Evolutionary conservation across 345 rosid species (phyloP).

Genomic region (Murraya koenigii): DNA sequence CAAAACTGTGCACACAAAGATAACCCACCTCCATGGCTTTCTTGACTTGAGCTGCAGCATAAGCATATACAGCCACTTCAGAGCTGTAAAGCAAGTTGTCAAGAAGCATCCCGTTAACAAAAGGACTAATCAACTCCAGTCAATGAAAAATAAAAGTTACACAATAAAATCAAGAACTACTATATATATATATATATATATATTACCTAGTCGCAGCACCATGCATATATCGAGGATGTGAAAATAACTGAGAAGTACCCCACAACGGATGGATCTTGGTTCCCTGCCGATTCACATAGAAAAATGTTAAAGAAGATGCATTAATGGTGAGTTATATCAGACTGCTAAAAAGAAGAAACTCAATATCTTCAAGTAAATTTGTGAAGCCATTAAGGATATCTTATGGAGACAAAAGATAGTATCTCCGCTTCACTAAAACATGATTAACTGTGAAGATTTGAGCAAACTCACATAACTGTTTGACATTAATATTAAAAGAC

Average conservation of each 20-base stretch:
- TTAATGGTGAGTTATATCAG: neutral
- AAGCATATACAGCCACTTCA: slow-evolving; percentile 83
- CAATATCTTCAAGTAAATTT: neutral
- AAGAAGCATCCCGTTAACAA: neutral
- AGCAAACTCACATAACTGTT: neutral
- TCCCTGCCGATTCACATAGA: slow-evolving; percentile 45
- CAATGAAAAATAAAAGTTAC: neutral
- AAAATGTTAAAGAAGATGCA: neutral
- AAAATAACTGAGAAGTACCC: slow-evolving; percentile 96
- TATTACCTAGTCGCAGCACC: slow-evolving; percentile 92
- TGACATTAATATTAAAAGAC: neutral
- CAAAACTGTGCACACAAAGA: neutral
- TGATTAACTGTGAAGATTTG: neutral
- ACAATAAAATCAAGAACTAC: neutral
- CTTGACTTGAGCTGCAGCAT: slow-evolving; percentile 98
- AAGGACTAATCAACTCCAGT: neutral
- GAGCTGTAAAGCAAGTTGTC: slow-evolving; percentile 43
- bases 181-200: neutral
- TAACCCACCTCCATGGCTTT: slow-evolving; percentile 82
- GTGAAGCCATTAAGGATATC: neutral
- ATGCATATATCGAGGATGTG: slow-evolving; percentile 98
- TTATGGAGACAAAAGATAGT: neutral
- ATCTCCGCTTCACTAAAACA: neutral
- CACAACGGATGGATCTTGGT: slow-evolving; percentile 70
- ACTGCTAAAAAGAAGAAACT: neutral